Percentiles rank a stretch among this genome's conserved stretches.
Conservation (phyloP, 2,329 filamentous ascomycete genomes). For the Colletotrichum destructivum region DNA sequence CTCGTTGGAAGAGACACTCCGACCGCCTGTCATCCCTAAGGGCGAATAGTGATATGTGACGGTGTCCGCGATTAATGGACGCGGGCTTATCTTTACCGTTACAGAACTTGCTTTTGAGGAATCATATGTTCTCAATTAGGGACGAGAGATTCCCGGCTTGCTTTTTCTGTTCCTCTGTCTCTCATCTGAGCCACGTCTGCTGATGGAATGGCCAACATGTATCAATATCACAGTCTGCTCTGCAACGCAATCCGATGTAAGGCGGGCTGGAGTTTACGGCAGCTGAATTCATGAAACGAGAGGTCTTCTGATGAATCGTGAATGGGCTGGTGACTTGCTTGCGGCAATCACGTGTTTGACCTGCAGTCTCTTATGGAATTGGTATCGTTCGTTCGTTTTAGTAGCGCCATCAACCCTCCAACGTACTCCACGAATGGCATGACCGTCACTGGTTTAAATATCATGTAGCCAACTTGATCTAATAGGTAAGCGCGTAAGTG, state of each 20-base stretch:
- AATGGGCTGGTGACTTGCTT: background rate
- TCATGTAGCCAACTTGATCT: too few relatives aligned
- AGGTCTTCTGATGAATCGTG: background rate
- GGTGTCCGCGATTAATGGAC: too few relatives aligned
- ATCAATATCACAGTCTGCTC: constrained; percentile 3
- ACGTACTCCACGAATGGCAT: too few relatives aligned
- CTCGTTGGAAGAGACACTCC: constrained; percentile 28
- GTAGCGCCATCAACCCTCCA: background rate
- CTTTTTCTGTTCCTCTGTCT: background rate
- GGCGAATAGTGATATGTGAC: background rate
- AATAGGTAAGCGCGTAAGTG: background rate
- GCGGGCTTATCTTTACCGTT: background rate
- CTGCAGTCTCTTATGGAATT: background rate
- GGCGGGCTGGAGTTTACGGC: constrained; percentile 3
- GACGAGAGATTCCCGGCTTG: background rate
- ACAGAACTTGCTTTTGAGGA: background rate
- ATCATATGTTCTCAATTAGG: background rate
- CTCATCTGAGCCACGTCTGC: background rate
- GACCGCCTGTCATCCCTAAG: background rate
- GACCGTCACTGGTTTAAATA: too few relatives aligned
- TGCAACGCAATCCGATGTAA: constrained; percentile 4
- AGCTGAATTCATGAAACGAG: constrained; percentile 19
- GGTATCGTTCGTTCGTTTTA: background rate
- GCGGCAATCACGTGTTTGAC: too few relatives aligned
- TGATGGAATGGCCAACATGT: background rate